Base-by-base conservation (phyloP, 331 rosid genomes). In the Erythrophleum ivorense region DNA sequence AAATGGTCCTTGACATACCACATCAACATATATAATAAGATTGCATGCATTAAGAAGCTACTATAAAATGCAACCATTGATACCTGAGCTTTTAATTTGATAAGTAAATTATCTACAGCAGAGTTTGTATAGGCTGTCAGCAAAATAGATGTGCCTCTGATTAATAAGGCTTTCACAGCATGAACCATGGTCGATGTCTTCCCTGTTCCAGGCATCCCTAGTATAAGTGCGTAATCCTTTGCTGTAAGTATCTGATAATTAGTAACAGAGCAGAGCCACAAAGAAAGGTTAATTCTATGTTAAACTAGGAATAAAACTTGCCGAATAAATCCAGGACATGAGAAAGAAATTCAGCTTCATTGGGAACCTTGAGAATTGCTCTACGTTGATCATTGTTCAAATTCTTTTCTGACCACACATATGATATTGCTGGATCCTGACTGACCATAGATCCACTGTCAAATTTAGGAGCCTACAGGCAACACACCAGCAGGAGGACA, bases 181-280 rank as follows among this genome's bases (percentile, higher is more conserved):
- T 95, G 98, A 65, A 95, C 99, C 96, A 95, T 84, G 21, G 98
- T 95, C 29, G 97, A 95, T 21, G 99, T 95, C 93, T 95, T 95
- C 84, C 99, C 99, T 0, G 98, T 95, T 83, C 99, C 99, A 63
- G 99, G 99, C 99, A 95, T 95, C 77, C 99, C 99, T 68, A 95
- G 92, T 82, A 95, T 95, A 73, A 95, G 97, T 50, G 94, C 87
- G 71, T 93, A 95, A 84, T 95, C 98, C 90, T 91, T 93, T 74
- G 97, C 94, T 24, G 91, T 81, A 80, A 95, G 98, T 89, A 93
- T 91, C 98, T 95, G 92, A 67, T 66, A 67, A 83, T 41, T 24
- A 52, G 34, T 53, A 76, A 82, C 69, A 79, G 66, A 50, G 81
- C 13, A 18, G 34, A 76, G 60, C 63, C 48, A 73, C 46, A 14